A percentile compares a stretch with the other conserved stretches of the same genome.
phyloP scores from a whole-genome alignment of 306 rosid species.

The Vigna unguiculata region DNA sequence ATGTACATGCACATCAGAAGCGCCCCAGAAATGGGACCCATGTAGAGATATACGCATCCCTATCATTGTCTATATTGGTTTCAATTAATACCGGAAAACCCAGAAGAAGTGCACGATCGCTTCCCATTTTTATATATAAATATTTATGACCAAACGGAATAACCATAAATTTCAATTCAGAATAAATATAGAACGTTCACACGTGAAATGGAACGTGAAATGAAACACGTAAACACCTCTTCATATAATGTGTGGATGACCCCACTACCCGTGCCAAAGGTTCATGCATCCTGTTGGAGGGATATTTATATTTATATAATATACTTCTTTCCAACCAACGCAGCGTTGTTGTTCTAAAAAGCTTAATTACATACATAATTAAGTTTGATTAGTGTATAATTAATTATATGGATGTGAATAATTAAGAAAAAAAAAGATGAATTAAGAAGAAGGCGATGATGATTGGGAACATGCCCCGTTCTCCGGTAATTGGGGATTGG shows the following conservation, averaged over 20 bases:
- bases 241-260: conserved; percentile 12
- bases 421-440: no score
- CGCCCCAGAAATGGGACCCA: conserved; percentile 45
- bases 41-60: conserved; percentile 22
- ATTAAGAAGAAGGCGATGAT: conserved; percentile 23
- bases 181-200: conserved; percentile 27
- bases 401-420: no score
- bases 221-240: conserved; percentile 18
- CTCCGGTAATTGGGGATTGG: conserved; percentile 46
- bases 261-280: conserved; percentile 34
- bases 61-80: conserved; percentile 45
- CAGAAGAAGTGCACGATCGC: conserved; percentile 37
- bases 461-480: conserved; percentile 46
- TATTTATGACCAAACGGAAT: conserved; percentile 5
- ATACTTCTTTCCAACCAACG: conserved; percentile 15
- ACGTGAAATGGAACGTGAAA: conserved; percentile 32
- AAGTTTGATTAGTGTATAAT: no score
- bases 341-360: no score
- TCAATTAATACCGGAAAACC: conserved; percentile 23
- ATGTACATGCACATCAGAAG: conserved; percentile 26
- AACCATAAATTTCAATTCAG: background rate
- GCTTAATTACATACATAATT: no score
- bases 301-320: no score
- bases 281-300: conserved; percentile 31
- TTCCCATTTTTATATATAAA: background rate